phyloP scores from a whole-genome alignment of 805 yeast species.

The Blastobotrys terrestris region DNA sequence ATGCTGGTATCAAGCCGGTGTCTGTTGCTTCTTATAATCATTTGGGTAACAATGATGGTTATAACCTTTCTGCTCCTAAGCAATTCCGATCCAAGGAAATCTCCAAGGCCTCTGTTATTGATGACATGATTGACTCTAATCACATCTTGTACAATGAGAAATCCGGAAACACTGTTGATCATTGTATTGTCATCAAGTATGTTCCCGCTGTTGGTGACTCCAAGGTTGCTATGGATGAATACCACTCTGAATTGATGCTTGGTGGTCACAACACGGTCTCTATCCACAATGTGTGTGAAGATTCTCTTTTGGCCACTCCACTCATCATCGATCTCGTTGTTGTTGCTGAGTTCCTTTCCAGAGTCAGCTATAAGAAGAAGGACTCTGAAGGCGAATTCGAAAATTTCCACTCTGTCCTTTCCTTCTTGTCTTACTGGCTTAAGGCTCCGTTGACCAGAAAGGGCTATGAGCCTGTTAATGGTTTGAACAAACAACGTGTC shows the following conservation, averaged over 20 bases:
- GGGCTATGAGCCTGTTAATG: slow-evolving; percentile 85
- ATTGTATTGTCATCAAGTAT: slow-evolving; percentile 92
- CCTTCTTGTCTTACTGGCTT: slow-evolving; percentile 89
- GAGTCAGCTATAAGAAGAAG: slow-evolving; percentile 72
- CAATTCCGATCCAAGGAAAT: slow-evolving; percentile 96
- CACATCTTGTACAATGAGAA: slow-evolving; percentile 76
- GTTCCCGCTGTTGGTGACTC: slow-evolving; percentile 93
- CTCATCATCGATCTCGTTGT: slow-evolving; percentile 86
- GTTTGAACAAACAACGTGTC: slow-evolving; percentile 89
- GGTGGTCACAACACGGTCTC: slow-evolving; percentile 96
- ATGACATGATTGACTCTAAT: slow-evolving; percentile 87
- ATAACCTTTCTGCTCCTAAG: slow-evolving; percentile 80
- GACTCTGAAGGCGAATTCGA: slow-evolving; percentile 45
- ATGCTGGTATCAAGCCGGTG: slow-evolving; percentile 93
- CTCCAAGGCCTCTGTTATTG: slow-evolving; percentile 87
- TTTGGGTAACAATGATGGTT: slow-evolving; percentile 94
- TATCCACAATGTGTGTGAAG: slow-evolving; percentile 94
- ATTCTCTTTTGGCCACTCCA: slow-evolving; percentile 90
- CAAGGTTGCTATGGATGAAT: slow-evolving; percentile 98
- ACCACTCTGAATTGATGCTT: slow-evolving; percentile 92
- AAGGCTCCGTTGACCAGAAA: slow-evolving; percentile 93
- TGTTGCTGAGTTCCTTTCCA: slow-evolving; percentile 81
- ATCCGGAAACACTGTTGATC: slow-evolving; percentile 74
- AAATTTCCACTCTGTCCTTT: slow-evolving; percentile 74
- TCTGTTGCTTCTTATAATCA: slow-evolving; percentile 96